Percentiles rank a stretch among this genome's conserved stretches.
phyloP scores from a whole-genome alignment of 306 rosid species.

The Hippophae tibetana region DNA sequence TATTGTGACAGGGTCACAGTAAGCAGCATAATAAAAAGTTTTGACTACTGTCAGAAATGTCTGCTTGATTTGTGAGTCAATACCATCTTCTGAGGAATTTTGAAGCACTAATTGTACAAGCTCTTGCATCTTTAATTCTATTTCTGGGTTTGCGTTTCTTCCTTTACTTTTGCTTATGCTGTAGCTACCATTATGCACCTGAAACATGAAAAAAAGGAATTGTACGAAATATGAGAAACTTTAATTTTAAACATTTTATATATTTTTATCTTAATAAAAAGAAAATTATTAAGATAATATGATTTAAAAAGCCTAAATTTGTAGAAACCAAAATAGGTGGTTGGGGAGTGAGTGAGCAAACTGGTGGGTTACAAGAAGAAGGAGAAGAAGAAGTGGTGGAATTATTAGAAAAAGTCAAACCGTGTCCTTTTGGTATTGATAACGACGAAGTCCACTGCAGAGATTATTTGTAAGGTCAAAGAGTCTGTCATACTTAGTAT shows the following conservation, averaged over 20 bases:
- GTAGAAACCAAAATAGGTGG: too few species aligned
- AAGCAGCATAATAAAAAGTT: constrained; percentile 60
- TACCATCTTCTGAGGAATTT: constrained; percentile 24
- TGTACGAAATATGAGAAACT: too few species aligned
- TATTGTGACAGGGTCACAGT: constrained; percentile 49
- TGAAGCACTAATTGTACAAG: constrained; percentile 52
- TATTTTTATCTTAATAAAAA: too few species aligned
- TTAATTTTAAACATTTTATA: too few species aligned
- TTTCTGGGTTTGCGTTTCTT: constrained; percentile 20
- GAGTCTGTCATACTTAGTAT: constrained; percentile 37
- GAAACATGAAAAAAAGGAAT: too few species aligned
- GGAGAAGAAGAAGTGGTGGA: not conserved
- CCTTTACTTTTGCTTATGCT: not conserved
- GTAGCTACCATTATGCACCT: constrained; percentile 7
- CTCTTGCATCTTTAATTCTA: constrained; percentile 66
- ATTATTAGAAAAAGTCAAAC: constrained; percentile 20
- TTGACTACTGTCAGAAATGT: constrained; percentile 58
- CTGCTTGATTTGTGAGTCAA: constrained; percentile 51
- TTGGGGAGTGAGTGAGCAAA: too few species aligned
- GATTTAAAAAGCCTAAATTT: too few species aligned
- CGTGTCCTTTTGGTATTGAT: constrained; percentile 45
- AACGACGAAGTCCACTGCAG: constrained; percentile 36
- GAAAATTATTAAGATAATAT: too few species aligned
- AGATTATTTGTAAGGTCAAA: constrained; percentile 44
- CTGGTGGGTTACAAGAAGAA: constrained; percentile 24